Conservation (phyloP, 305 asterid genomes). For the Fraxinus nigra region DNA sequence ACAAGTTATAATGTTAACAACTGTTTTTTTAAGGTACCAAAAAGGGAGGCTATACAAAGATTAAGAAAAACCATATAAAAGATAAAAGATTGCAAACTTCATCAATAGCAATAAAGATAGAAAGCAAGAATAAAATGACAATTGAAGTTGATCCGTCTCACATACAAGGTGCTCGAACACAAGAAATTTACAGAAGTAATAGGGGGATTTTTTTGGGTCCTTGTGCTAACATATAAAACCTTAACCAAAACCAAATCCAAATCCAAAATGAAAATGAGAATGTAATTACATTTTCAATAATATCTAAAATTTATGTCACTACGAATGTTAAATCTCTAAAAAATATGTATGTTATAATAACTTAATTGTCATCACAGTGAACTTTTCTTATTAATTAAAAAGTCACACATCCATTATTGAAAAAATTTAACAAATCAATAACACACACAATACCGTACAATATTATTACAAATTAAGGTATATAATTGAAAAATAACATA, state of each 20-base stretch:
- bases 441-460: too few relatives aligned
- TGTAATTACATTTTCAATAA: neutral
- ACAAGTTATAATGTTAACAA: neutral
- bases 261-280: neutral
- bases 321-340: neutral
- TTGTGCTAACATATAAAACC: neutral
- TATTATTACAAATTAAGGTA: too few relatives aligned
- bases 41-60: neutral
- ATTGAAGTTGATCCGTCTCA: neutral
- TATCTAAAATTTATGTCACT: neutral
- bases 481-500: too few relatives aligned
- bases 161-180: too few relatives aligned
- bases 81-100: neutral
- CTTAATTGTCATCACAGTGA: neutral
- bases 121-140: neutral
- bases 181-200: too few relatives aligned
- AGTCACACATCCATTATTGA: neutral
- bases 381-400: neutral
- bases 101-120: constrained; percentile 7
- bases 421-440: too few relatives aligned
- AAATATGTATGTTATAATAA: neutral
- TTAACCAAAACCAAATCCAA: too few relatives aligned
- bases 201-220: too few relatives aligned
- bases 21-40: neutral
- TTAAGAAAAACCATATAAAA: neutral